phyloP scores from a whole-genome alignment of 805 yeast species.

The Schizosaccharomyces lindneri region DNA sequence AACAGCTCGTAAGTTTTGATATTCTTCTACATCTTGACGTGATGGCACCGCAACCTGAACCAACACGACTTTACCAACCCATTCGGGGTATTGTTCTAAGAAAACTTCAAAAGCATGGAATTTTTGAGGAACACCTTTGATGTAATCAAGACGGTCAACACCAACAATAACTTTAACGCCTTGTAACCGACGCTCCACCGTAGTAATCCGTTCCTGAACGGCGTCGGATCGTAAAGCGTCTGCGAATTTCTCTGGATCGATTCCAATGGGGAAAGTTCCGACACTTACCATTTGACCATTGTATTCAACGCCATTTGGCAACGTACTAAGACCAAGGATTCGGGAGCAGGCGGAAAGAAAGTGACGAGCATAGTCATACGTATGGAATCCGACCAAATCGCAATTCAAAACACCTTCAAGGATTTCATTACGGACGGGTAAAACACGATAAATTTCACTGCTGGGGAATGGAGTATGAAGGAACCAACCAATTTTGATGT shows the following conservation, averaged over 20 bases:
- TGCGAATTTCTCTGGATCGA: slow-evolving; percentile 75
- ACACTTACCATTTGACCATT: slow-evolving; percentile 54
- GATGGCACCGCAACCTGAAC: slow-evolving; percentile 96
- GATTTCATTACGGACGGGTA: slow-evolving; percentile 86
- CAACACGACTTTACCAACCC: slow-evolving; percentile 89
- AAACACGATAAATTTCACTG: slow-evolving; percentile 78
- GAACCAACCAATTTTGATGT: slow-evolving; percentile 72
- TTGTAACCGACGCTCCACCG: slow-evolving; percentile 38
- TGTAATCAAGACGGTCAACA: slow-evolving; percentile 86
- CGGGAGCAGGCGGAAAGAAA: slow-evolving; percentile 73
- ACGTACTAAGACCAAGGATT: slow-evolving; percentile 53
- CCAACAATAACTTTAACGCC: slow-evolving; percentile 80
- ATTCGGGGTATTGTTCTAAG: slow-evolving; percentile 78
- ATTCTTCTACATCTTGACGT: slow-evolving; percentile 94
- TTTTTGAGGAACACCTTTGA: slow-evolving; percentile 95
- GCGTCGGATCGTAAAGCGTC: slow-evolving; percentile 42
- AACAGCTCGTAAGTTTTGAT: slow-evolving; percentile 73
- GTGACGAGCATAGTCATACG: slow-evolving; percentile 96
- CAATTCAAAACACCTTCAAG: slow-evolving; percentile 78
- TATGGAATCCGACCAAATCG: slow-evolving; percentile 89
- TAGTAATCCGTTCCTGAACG: slow-evolving; percentile 41
- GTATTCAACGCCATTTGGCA: slow-evolving; percentile 75
- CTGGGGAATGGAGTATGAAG: slow-evolving; percentile 96
- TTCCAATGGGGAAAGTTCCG: slow-evolving; percentile 98
- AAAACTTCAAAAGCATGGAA: slow-evolving; percentile 89